phyloP scores from a whole-genome alignment of 345 rosid genomes.

The Moringa oleifera region DNA sequence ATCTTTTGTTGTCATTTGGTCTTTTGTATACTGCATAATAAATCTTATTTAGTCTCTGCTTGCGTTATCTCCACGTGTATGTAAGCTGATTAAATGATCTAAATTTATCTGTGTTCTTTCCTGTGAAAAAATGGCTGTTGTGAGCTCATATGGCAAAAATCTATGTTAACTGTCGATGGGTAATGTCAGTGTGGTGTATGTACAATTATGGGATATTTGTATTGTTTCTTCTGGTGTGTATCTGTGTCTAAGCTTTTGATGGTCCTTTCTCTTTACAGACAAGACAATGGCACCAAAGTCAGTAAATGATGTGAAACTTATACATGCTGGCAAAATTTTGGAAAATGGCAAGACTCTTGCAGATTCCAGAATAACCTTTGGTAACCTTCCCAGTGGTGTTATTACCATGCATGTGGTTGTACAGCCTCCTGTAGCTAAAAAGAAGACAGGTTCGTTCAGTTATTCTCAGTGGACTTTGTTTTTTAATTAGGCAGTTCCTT shows the following conservation, averaged over 20 bases:
- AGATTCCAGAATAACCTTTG: constrained; percentile 26
- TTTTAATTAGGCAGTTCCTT: no score
- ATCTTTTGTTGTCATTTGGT: background rate
- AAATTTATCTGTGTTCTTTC: no score
- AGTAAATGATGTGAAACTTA: constrained; percentile 32
- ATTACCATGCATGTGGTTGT: constrained; percentile 38
- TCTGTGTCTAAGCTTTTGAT: background rate
- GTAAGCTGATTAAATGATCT: background rate
- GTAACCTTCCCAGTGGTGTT: constrained; percentile 27
- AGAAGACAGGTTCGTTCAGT: constrained; percentile 27
- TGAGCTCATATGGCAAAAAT: background rate
- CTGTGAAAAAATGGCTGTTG: background rate
- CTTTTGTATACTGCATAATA: no score
- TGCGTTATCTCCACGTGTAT: background rate
- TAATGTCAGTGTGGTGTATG: no score
- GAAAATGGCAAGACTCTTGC: constrained; percentile 35
- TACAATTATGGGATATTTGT: background rate
- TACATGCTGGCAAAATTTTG: constrained; percentile 39
- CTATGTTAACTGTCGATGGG: no score
- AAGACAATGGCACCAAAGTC: constrained; percentile 28
- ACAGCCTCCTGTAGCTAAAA: constrained; percentile 27
- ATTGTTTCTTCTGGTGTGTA: background rate
- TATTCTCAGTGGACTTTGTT: background rate
- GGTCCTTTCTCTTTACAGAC: constrained; percentile 12
- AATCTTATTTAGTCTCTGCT: background rate